Evolutionary conservation across 2,329 filamentous ascomycete genomes (phyloP).

Genomic region (Rutstroemia sp.): DNA sequence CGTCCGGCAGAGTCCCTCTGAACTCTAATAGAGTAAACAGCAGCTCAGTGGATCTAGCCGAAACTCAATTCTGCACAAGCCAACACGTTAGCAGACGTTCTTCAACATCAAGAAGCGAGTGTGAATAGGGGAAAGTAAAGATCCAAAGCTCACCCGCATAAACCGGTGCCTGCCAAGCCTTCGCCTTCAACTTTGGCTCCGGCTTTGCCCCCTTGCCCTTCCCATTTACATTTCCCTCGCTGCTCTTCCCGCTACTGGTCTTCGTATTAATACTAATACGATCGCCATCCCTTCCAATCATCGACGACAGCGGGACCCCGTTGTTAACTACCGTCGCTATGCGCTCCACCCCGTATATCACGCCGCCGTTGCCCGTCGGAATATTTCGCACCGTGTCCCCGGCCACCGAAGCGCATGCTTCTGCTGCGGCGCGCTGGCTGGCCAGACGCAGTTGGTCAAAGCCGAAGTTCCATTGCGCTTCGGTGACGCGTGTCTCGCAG

Average conservation of each 20-base stretch:
- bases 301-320: slow-evolving; percentile 3
- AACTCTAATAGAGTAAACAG: too few species aligned
- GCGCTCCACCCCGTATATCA: slow-evolving; percentile 22
- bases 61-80: slow-evolving; percentile 2
- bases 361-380: slow-evolving; percentile 15
- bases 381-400: slow-evolving; percentile 6
- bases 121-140: background rate
- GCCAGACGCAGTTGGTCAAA: slow-evolving; percentile 25
- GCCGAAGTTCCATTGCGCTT: slow-evolving; percentile 21
- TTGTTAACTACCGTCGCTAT: slow-evolving; percentile 11
- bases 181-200: slow-evolving; percentile 32
- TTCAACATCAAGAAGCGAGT: background rate
- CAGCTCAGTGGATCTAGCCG: background rate
- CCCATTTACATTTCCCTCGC: slow-evolving; percentile 22
- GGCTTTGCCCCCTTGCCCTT: slow-evolving; percentile 16
- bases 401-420: slow-evolving; percentile 25
- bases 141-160: slow-evolving; percentile 31
- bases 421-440: slow-evolving; percentile 25
- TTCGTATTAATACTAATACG: slow-evolving; percentile 19
- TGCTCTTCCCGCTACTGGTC: slow-evolving; percentile 21
- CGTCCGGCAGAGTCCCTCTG: too few species aligned
- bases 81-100: background rate
- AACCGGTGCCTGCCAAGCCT: slow-evolving; percentile 35
- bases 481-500: slow-evolving; percentile 15
- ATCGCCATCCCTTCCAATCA: slow-evolving; percentile 11